Conservation (phyloP, 805 yeast species). For the Crinitomyces ghanaensis region DNA sequence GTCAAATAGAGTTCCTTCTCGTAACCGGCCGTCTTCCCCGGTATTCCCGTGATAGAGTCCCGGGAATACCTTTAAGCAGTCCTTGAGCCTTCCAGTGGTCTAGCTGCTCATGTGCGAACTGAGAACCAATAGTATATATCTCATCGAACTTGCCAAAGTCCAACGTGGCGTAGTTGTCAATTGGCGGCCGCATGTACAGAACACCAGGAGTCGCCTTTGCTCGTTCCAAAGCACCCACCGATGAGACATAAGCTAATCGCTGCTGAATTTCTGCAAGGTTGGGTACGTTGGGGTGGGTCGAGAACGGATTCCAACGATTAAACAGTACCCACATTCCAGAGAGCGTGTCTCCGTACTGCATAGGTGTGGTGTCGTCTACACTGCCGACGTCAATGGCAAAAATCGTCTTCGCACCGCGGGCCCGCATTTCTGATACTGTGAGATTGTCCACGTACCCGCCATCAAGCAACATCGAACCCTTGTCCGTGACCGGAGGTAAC, state of each 20-base stretch:
- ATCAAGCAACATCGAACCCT: conserved; percentile 87
- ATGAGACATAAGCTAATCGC: conserved; percentile 86
- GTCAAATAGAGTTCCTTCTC: conserved; percentile 50
- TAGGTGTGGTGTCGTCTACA: conserved; percentile 79
- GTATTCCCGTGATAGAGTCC: conserved; percentile 29
- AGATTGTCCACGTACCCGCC: conserved; percentile 94
- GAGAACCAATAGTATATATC: conserved; percentile 68
- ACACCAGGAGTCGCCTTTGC: conserved; percentile 83
- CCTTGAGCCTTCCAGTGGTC: conserved; percentile 41
- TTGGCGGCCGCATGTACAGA: conserved; percentile 83
- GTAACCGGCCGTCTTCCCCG: conserved; percentile 25
- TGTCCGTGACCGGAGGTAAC: conserved; percentile 70
- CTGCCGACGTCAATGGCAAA: conserved; percentile 96
- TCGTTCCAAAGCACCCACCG: conserved; percentile 82
- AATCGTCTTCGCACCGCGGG: conserved; percentile 67
- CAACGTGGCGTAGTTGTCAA: conserved; percentile 80
- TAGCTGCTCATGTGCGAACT: conserved; percentile 53
- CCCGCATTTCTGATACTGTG: conserved; percentile 87
- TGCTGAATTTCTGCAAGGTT: conserved; percentile 91
- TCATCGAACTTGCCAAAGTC: conserved; percentile 91
- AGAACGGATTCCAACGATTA: conserved; percentile 74
- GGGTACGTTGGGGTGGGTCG: conserved; percentile 78
- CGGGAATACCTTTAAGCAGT: conserved; percentile 53
- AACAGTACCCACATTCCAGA: conserved; percentile 87
- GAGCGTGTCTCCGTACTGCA: conserved; percentile 85